Conservation (phyloP, 768 basidiomycete genomes). For the Lactarius sp. region DNA sequence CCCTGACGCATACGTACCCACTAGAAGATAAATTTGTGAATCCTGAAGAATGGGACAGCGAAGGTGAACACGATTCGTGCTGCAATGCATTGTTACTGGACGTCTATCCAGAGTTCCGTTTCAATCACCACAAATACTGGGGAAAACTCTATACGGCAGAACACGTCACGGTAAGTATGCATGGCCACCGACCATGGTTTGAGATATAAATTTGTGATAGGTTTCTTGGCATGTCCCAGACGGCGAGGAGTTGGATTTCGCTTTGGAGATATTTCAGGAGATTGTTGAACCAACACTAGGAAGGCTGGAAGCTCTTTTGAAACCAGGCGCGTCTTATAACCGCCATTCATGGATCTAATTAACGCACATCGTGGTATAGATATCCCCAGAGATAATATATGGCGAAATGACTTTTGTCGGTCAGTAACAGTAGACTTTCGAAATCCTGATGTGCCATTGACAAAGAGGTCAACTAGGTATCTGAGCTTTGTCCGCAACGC, state of each 20-base stretch:
- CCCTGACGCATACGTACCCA: conserved; percentile 77
- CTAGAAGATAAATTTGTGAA: conserved; percentile 80
- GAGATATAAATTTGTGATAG: conserved; percentile 32
- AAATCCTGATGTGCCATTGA: neutral
- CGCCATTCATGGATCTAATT: conserved; percentile 7
- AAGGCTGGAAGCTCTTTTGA: conserved; percentile 52
- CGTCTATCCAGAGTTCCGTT: conserved; percentile 51
- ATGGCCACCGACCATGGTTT: neutral
- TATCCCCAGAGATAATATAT: conserved; percentile 50
- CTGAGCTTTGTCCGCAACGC: conserved; percentile 70
- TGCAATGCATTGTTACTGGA: neutral
- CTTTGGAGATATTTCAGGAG: conserved; percentile 61
- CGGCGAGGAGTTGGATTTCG: conserved; percentile 66
- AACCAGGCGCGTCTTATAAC: conserved; percentile 39
- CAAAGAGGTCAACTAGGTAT: conserved; percentile 39
- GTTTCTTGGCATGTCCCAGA: conserved; percentile 76
- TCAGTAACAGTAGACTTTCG: conserved; percentile 31
- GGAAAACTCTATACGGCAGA: conserved; percentile 68
- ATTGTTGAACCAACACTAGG: conserved; percentile 60
- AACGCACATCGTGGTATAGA: conserved; percentile 30
- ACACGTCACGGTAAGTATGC: conserved; percentile 55
- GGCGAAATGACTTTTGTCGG: conserved; percentile 88
- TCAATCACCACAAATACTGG: conserved; percentile 71
- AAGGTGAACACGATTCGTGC: conserved; percentile 42
- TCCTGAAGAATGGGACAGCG: conserved; percentile 65